These are phyloP conservation scores for Yamadazyma laniorum DNA, from an alignment of 805 yeast genomes.

Conservation along the genomic window DNA sequence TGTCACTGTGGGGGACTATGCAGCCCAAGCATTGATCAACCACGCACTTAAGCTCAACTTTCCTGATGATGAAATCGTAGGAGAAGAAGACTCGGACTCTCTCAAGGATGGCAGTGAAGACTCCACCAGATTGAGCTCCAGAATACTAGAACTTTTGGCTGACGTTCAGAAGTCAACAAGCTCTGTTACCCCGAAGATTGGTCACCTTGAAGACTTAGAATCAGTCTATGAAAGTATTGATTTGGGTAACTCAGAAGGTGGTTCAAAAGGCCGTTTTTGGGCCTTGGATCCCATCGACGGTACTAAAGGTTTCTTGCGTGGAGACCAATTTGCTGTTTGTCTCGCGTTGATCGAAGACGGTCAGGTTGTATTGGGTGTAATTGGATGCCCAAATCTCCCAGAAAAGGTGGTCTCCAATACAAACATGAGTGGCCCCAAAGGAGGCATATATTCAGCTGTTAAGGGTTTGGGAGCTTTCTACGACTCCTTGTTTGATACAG, in stretches of 20 bases:
- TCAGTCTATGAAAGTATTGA: constrained; percentile 69
- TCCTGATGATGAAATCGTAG: constrained; percentile 84
- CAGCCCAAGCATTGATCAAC: constrained; percentile 91
- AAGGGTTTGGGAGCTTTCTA: constrained; percentile 67
- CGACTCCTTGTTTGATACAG: constrained; percentile 35
- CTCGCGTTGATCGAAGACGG: constrained; percentile 87
- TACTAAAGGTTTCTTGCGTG: constrained; percentile 90
- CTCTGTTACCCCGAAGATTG: constrained; percentile 30
- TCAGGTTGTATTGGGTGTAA: constrained; percentile 80
- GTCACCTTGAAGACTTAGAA: constrained; percentile 41
- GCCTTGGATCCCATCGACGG: constrained; percentile 98
- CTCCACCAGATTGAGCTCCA: constrained; percentile 45
- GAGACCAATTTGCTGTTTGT: constrained; percentile 97
- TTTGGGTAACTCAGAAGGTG: constrained; percentile 78
- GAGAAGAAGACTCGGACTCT: constrained; percentile 85
- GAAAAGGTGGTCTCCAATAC: constrained; percentile 42
- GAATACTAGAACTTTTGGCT: constrained; percentile 59
- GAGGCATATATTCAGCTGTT: constrained; percentile 76
- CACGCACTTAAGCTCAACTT: constrained; percentile 76
- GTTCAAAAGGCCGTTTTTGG: constrained; percentile 83
- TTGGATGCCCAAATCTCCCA: constrained; percentile 93
- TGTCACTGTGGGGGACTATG: constrained; percentile 94
- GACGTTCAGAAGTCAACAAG: constrained; percentile 50
- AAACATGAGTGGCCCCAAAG: constrained; percentile 40
- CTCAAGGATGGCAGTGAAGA: constrained; percentile 45